Evolutionary conservation across 192 early-diverging fungal species (phyloP), one percentile per base, ranked within the genome.

Genomic region (Phlyctochytrium bullatum): DNA sequence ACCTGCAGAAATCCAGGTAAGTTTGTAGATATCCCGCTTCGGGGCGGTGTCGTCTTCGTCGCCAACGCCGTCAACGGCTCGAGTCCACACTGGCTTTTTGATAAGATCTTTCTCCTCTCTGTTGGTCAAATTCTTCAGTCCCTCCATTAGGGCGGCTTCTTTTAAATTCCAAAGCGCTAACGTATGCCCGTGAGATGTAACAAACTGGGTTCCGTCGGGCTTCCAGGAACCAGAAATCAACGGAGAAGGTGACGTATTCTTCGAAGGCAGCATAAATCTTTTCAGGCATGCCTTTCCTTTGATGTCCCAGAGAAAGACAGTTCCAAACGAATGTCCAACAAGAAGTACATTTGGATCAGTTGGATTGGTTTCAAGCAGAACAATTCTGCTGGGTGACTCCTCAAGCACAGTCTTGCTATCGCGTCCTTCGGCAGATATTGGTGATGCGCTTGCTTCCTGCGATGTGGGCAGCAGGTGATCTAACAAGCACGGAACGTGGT

Each of bases 191-290:
- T 57, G 54, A 57, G 54, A 14, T 6, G 14, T 57, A 25, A 57
- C 54, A 28, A 57, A 6, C 20, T 57, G 54, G 4, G 54, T 57
- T 10, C 54, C 54, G 27, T 57, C 54, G 10, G 54, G 54, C 54
- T 25, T 14, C 54, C 54, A 57, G 6, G 20, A 24, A 6, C 12
- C 54, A 10, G 20, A 14, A 14, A 10, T 57, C 14, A 57, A 6
- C 27, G 16, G 54, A 10, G 27, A 27, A 27, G 27, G 12, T 6
- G 54, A 6, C 14, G 54, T 28, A 27, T 10, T 24, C 6, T 6
- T 28, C 6, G 16, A 57, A 20, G 54, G 27, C 10, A 47, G 40
- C 10, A 6, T 14, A 28, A 57, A 57, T 27, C 54, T 10, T 25
- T 25, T 57, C 54, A 57, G 27, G 14, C 4, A 25, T 6, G 54